These are phyloP conservation scores for Mycena sp. DNA, from an alignment of 1,284 basidiomycete species.

Conservation along the genomic window DNA sequence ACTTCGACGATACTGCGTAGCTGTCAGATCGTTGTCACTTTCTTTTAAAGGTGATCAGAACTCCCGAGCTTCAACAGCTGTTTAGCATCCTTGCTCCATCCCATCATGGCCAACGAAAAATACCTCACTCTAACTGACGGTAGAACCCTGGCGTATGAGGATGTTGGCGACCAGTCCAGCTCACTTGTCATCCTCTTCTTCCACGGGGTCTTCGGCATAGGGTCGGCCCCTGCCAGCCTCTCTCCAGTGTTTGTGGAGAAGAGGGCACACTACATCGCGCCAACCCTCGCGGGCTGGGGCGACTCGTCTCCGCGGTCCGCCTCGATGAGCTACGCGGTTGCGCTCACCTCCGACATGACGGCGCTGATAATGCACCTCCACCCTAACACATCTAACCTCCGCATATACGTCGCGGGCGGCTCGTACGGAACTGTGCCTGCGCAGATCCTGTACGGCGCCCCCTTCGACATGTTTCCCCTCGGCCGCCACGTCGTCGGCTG, in stretches of 20 bases:
- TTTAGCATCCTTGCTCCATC: neutral
- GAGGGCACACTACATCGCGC: slow-evolving; percentile 55
- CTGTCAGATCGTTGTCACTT: no score
- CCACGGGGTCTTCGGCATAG: slow-evolving; percentile 61
- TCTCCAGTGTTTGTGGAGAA: slow-evolving; percentile 46
- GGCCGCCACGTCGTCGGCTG: slow-evolving; percentile 56
- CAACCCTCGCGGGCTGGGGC: slow-evolving; percentile 66
- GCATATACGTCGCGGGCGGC: slow-evolving; percentile 60
- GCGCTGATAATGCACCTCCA: slow-evolving; percentile 61
- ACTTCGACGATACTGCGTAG: no score
- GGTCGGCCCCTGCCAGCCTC: slow-evolving; percentile 37
- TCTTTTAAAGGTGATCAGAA: no score
- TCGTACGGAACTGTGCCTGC: slow-evolving; percentile 63
- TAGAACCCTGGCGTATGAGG: slow-evolving; percentile 60
- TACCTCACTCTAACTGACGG: slow-evolving; percentile 52
- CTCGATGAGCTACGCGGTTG: slow-evolving; percentile 49
- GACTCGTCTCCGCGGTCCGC: slow-evolving; percentile 54
- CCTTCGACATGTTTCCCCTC: slow-evolving; percentile 59
- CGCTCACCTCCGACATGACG: slow-evolving; percentile 56
- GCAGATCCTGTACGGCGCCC: slow-evolving; percentile 64
- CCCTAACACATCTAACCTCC: slow-evolving; percentile 49
- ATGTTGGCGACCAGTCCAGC: slow-evolving; percentile 57
- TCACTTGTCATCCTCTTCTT: slow-evolving; percentile 58
- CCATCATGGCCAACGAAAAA: slow-evolving; percentile 44
- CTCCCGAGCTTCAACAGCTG: no score